These are phyloP conservation scores for Populus hybrid DNA, from an alignment of 441 rosid species.

Conservation along the genomic window DNA sequence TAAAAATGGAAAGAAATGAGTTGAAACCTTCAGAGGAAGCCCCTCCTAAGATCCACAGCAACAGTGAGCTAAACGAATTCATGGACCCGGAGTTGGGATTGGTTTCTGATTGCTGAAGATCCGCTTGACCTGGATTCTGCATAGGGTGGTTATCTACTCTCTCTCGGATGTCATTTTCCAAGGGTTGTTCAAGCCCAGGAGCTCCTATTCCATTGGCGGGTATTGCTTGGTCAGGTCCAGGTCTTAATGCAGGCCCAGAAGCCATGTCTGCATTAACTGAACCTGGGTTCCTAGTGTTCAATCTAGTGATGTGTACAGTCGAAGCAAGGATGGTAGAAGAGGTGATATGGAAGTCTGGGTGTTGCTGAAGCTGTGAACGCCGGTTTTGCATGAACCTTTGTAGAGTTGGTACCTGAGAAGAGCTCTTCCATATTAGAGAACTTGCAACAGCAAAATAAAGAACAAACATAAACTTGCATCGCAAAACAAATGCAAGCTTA, in stretches of 20 bases:
- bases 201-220: conserved; percentile 30
- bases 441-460: background rate
- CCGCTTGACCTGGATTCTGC: conserved; percentile 42
- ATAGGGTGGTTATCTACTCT: conserved; percentile 26
- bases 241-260: conserved; percentile 45
- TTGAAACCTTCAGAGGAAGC: conserved; percentile 84
- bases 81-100: conserved; percentile 55
- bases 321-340: conserved; percentile 96
- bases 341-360: conserved; percentile 89
- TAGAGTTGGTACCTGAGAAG: conserved; percentile 75
- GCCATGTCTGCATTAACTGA: conserved; percentile 37
- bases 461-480: too few species aligned
- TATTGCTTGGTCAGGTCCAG: conserved; percentile 38
- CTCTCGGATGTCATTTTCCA: conserved; percentile 28
- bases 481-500: background rate
- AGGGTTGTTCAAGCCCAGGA: conserved; percentile 30
- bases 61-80: conserved; percentile 81
- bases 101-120: conserved; percentile 44
- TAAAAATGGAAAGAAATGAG: conserved; percentile 84
- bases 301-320: conserved; percentile 83
- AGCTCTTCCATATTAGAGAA: background rate
- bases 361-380: conserved; percentile 77
- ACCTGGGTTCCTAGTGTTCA: conserved; percentile 61
- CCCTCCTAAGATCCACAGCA: conserved; percentile 91
- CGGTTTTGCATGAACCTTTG: conserved; percentile 82